These are phyloP conservation scores for Zostera marina DNA, from an alignment of 116 monocot species.

Conservation along the genomic window DNA sequence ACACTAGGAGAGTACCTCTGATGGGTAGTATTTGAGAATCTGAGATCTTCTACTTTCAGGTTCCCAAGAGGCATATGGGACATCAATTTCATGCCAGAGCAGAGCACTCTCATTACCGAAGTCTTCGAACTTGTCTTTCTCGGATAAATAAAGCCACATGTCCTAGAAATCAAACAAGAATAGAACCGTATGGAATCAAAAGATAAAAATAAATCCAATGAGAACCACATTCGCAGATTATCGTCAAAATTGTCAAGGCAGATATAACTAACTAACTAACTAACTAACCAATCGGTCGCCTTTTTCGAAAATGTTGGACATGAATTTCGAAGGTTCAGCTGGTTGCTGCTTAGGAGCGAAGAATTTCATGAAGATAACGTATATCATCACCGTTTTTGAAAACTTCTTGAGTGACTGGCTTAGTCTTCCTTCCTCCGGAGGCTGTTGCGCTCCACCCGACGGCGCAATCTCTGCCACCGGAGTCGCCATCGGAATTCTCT, in stretches of 20 bases:
- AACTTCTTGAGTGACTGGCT: slow-evolving; percentile 53
- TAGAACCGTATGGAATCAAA: background rate
- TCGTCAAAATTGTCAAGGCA: background rate
- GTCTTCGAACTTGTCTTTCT: slow-evolving; percentile 66
- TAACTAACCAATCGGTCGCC: slow-evolving; percentile 64
- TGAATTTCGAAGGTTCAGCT: slow-evolving; percentile 42
- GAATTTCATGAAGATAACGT: slow-evolving; percentile 93
- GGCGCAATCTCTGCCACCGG: slow-evolving; percentile 6
- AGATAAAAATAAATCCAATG: background rate
- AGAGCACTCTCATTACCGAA: slow-evolving; percentile 76
- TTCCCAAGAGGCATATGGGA: slow-evolving; percentile 92
- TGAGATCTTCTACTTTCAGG: slow-evolving; percentile 38
- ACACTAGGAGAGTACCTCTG: slow-evolving; percentile 69
- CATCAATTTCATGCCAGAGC: slow-evolving; percentile 83
- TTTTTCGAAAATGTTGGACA: slow-evolving; percentile 78
- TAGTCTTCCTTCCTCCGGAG: slow-evolving; percentile 29
- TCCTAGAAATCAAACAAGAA: slow-evolving; percentile 36
- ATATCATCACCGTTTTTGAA: slow-evolving; percentile 66
- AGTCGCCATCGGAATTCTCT: slow-evolving; percentile 5
- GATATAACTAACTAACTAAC: background rate
- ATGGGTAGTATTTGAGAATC: slow-evolving; percentile 57
- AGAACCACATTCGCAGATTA: background rate
- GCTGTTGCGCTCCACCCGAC: slow-evolving; percentile 17
- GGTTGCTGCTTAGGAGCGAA: slow-evolving; percentile 69
- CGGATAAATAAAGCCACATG: slow-evolving; percentile 91